Base-by-base conservation (phyloP, 176 grass and related monocot species). In the Avena eriantha region DNA sequence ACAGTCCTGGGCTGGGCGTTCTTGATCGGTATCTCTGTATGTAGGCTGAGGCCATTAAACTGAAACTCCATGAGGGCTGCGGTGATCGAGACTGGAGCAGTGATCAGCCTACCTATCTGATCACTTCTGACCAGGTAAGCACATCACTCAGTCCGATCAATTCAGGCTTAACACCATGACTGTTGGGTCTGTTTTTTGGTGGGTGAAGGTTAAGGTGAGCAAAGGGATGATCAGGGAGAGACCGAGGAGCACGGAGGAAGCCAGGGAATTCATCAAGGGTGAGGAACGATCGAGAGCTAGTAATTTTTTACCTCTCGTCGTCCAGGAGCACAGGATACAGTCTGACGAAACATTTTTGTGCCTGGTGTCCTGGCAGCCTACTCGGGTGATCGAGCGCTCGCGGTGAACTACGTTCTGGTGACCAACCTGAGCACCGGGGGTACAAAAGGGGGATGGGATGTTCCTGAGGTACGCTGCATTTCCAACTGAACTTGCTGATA, bases 211-310 rank as follows among this genome's bases (percentile, higher is more conserved):
- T 56, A 80, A 92, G 87, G 89, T 93, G 22, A 88, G 92, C 83
- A 90, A 85, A 69, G 93, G 91, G 51, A 13, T 77, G 65, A 83
- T 93, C 39, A 85, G 93, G 87, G 95, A 95, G 43, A 93, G 89
- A 55, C 93, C 93, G 55, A 58, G 84, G 33, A 88, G 63, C 43
- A 72, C 41, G 64, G 83, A 95, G 78, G 93, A 93, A 92, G 93
- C 93, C 58, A 88, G 73, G 12, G 93, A 98, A 56, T 98, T 98
- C 85, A 95, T 98, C 48, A 85, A 85, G 83, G 89, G 93, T 98
- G 7, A 41, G 36, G 5, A 76, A 69, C 31, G 13, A 33, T 14
- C 7, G 58, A 41, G 58, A 57, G 31, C 1, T 1, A 69, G 29
- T 29, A 29, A n/a, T 84, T 18, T 4, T 39, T 39, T 39, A 39